A percentile compares a stretch with the other conserved stretches of the same genome.
These are phyloP conservation scores for Epichloe sibirici DNA, from an alignment of 2,329 filamentous ascomycete species.

Conservation along the genomic window DNA sequence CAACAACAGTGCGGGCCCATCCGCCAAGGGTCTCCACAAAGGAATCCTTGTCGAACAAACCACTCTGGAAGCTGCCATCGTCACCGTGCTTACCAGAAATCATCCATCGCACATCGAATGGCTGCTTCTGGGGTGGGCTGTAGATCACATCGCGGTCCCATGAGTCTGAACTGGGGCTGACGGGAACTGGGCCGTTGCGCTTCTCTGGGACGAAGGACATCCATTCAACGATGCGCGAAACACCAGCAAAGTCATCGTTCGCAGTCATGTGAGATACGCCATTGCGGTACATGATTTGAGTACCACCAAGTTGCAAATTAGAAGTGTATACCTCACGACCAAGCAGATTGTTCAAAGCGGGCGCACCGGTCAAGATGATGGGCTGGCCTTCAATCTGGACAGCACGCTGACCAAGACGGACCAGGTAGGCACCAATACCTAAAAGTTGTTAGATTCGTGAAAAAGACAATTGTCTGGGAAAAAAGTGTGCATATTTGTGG, in stretches of 20 bases:
- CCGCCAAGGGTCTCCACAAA: conserved; percentile 95
- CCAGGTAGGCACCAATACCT: conserved; percentile 96
- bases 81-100: conserved; percentile 78
- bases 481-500: neutral
- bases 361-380: conserved; percentile 95
- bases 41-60: conserved; percentile 92
- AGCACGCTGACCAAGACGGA: conserved; percentile 93
- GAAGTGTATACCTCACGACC: conserved; percentile 98
- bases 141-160: conserved; percentile 93
- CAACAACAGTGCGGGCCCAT: conserved; percentile 93
- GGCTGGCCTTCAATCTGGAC: conserved; percentile 98
- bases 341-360: conserved; percentile 94
- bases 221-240: conserved; percentile 97
- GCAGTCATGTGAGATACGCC: conserved; percentile 99
- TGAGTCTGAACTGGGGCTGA: conserved; percentile 69
- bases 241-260: conserved; percentile 92
- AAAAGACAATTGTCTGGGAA: neutral
- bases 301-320: conserved; percentile 96
- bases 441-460: neutral
- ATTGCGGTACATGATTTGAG: conserved; percentile 99
- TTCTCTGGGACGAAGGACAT: conserved; percentile 94
- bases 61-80: conserved; percentile 58
- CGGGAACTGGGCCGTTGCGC: conserved; percentile 85
- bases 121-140: conserved; percentile 67
- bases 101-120: conserved; percentile 89